Conservation (phyloP, 805 yeast species). For the Kurtzmaniella cleridarum region DNA sequence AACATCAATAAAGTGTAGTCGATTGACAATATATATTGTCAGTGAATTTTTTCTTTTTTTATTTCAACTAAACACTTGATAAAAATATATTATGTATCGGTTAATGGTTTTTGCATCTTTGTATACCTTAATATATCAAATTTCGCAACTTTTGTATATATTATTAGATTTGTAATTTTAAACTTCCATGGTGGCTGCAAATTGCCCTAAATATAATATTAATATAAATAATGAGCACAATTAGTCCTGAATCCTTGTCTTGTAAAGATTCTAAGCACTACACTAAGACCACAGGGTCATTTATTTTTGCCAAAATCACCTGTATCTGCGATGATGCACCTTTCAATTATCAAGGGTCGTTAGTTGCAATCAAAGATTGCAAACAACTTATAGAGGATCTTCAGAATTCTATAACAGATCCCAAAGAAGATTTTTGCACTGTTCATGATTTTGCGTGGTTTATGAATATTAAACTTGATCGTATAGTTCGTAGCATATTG, state of each 20-base stretch:
- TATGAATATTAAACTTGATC: not conserved
- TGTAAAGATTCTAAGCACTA: not conserved
- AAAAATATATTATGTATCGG: not conserved
- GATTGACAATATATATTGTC: too few species aligned
- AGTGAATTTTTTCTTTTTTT: too few species aligned
- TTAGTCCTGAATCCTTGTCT: not conserved
- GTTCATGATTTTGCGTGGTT: not conserved
- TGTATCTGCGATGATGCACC: slow-evolving; percentile 5
- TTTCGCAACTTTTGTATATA: not conserved
- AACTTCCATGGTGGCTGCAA: not conserved
- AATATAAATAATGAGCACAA: not conserved
- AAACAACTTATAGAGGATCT: not conserved
- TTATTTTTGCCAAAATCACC: slow-evolving; percentile 3
- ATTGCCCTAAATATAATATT: not conserved
- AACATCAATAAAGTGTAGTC: not conserved
- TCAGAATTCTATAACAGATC: not conserved
- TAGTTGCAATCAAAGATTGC: not conserved
- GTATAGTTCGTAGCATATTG: not conserved
- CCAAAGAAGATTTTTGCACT: not conserved
- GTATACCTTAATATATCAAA: not conserved
- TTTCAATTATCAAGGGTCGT: not conserved
- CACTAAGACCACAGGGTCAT: not conserved
- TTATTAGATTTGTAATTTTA: not conserved
- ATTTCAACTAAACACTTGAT: too few species aligned
- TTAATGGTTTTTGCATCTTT: not conserved